These are phyloP conservation scores for Benincasa hispida DNA, from an alignment of 306 rosid species.

Conservation along the genomic window DNA sequence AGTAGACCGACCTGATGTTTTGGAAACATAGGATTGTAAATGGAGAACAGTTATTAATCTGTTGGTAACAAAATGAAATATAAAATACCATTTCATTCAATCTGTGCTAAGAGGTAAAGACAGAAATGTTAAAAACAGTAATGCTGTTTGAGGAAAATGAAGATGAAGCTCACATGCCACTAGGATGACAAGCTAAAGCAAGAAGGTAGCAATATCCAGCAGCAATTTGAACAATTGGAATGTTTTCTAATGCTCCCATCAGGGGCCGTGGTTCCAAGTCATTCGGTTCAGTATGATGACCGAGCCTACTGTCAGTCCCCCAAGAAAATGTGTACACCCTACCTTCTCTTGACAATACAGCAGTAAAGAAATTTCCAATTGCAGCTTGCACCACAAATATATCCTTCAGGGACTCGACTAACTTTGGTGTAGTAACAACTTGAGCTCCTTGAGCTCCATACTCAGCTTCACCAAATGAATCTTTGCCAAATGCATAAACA, in stretches of 20 bases:
- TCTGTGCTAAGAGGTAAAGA: neutral
- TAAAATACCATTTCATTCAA: neutral
- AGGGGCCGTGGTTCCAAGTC: slow-evolving; percentile 71
- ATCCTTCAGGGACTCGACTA: slow-evolving; percentile 66
- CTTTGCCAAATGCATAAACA: slow-evolving; percentile 83
- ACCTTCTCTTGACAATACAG: slow-evolving; percentile 91
- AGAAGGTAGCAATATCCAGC: slow-evolving; percentile 98
- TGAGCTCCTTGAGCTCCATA: slow-evolving; percentile 56
- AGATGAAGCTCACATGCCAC: slow-evolving; percentile 68
- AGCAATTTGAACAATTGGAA: slow-evolving; percentile 88
- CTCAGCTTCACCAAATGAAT: slow-evolving; percentile 76
- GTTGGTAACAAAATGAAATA: neutral
- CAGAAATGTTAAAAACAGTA: neutral
- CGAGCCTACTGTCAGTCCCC: slow-evolving; percentile 71
- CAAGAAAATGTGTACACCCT: slow-evolving; percentile 81
- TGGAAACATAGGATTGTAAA: neutral
- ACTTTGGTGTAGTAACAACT: slow-evolving; percentile 39
- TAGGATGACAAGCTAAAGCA: slow-evolving; percentile 82
- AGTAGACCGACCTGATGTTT: slow-evolving; percentile 71
- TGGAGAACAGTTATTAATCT: neutral
- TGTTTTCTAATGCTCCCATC: slow-evolving; percentile 72
- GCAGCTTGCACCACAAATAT: slow-evolving; percentile 96
- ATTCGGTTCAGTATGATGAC: slow-evolving; percentile 69
- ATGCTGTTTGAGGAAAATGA: neutral
- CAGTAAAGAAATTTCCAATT: slow-evolving; percentile 87